Evolutionary conservation across 2,329 filamentous ascomycete genomes (phyloP).

Genomic region (Penicillium sp.): DNA sequence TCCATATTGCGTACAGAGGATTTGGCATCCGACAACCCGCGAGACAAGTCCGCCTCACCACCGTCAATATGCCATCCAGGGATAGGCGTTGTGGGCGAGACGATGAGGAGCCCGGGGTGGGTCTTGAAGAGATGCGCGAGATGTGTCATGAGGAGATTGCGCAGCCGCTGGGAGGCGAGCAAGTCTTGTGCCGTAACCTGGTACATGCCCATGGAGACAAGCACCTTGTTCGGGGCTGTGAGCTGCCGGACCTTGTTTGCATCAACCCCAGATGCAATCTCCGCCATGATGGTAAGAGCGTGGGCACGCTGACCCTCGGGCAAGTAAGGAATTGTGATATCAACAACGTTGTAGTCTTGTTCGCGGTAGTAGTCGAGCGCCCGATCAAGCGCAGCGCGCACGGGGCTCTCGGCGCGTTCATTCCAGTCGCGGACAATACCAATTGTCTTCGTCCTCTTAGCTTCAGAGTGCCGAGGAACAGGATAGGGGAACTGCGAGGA

Average conservation of each 20-base stretch:
- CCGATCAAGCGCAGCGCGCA: slow-evolving; percentile 61
- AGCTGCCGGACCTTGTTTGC: slow-evolving; percentile 57
- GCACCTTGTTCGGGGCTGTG: slow-evolving; percentile 66
- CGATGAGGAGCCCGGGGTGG: slow-evolving; percentile 73
- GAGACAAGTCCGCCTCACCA: slow-evolving; percentile 60
- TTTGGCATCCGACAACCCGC: slow-evolving; percentile 73
- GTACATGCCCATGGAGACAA: slow-evolving; percentile 61
- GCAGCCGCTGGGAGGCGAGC: slow-evolving; percentile 69
- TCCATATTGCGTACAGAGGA: slow-evolving; percentile 74
- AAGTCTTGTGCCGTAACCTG: slow-evolving; percentile 69
- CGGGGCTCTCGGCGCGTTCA: slow-evolving; percentile 63
- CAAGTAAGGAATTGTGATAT: slow-evolving; percentile 57
- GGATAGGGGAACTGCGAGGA: slow-evolving; percentile 63
- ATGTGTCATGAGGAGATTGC: slow-evolving; percentile 76
- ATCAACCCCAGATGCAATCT: slow-evolving; percentile 58
- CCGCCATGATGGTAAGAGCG: slow-evolving; percentile 71
- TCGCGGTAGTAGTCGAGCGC: slow-evolving; percentile 57
- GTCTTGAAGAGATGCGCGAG: slow-evolving; percentile 67
- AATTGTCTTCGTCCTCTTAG: slow-evolving; percentile 57
- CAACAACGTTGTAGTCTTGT: slow-evolving; percentile 46
- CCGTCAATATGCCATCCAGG: slow-evolving; percentile 69
- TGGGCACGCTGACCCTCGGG: slow-evolving; percentile 74
- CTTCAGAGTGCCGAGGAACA: slow-evolving; percentile 39
- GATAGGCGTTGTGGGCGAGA: slow-evolving; percentile 75
- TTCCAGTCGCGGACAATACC: slow-evolving; percentile 72